Evolutionary conservation across 2,329 filamentous ascomycete genomes (phyloP).

Genomic region (Calonectria pauciramosa): DNA sequence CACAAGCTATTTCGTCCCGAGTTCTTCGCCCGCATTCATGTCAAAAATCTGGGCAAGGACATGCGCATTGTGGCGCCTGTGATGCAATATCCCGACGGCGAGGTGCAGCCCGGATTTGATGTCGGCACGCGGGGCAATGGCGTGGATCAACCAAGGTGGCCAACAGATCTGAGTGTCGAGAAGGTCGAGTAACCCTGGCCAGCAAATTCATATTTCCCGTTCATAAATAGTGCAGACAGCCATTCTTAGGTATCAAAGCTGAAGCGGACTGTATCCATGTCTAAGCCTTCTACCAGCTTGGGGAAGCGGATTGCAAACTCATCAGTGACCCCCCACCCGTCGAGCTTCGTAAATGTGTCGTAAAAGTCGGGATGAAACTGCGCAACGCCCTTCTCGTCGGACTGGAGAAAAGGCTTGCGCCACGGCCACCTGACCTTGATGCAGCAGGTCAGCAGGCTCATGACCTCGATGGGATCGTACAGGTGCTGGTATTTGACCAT

Average conservation of each 20-base stretch:
- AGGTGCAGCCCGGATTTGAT: background rate
- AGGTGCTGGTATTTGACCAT: background rate
- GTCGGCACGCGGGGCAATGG: conserved; percentile 13
- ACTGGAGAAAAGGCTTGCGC: background rate
- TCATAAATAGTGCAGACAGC: background rate
- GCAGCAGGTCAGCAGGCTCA: background rate
- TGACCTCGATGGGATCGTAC: background rate
- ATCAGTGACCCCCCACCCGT: background rate
- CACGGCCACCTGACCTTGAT: background rate
- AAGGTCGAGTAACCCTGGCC: background rate
- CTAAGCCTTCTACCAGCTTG: background rate
- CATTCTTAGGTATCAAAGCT: background rate
- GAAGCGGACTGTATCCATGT: background rate
- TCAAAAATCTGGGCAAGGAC: background rate
- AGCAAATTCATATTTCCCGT: background rate
- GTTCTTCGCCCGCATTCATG: background rate
- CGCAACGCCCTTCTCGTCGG: background rate
- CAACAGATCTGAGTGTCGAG: background rate
- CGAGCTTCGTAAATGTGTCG: background rate
- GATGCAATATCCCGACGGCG: background rate
- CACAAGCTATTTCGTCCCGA: background rate
- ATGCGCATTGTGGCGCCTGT: background rate
- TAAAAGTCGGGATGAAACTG: background rate
- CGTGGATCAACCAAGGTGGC: background rate
- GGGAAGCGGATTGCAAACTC: background rate